Percentiles rank a stretch among this genome's conserved stretches.
phyloP scores from a whole-genome alignment of 306 rosid genomes.

The Dalbergia oliveri region DNA sequence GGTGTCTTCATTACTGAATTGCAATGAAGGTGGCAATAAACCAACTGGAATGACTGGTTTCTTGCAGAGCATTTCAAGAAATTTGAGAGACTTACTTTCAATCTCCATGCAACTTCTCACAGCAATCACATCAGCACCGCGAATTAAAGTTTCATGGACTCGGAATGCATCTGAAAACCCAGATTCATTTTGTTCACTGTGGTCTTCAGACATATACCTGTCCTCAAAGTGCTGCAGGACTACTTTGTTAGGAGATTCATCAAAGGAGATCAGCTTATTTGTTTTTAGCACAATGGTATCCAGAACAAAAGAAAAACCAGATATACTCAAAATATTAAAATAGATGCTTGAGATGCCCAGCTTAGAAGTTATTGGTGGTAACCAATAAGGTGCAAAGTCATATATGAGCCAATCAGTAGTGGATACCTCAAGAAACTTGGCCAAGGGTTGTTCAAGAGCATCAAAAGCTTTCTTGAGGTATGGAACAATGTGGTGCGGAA shows the following conservation, averaged over 20 bases:
- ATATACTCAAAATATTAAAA: neutral
- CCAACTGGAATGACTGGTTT: slow-evolving; percentile 54
- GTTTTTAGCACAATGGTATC: neutral
- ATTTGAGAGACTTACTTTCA: slow-evolving; percentile 37
- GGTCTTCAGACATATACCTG: neutral
- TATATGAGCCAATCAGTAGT: slow-evolving; percentile 31
- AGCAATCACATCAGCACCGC: slow-evolving; percentile 41
- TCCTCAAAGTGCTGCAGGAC: slow-evolving; percentile 29
- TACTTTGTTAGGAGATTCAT: neutral
- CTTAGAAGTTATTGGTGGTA: neutral
- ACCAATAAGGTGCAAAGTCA: slow-evolving; percentile 21
- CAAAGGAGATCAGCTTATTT: too few species aligned
- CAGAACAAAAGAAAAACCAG: rapidly evolving
- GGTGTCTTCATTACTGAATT: neutral
- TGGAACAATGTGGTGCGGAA: slow-evolving; percentile 5
- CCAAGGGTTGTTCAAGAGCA: slow-evolving; percentile 43
- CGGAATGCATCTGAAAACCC: slow-evolving; percentile 27
- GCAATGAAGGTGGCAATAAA: slow-evolving; percentile 33
- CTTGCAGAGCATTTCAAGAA: neutral
- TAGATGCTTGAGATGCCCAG: slow-evolving; percentile 2
- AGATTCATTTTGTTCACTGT: neutral
- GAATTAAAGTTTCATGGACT: rapidly evolving
- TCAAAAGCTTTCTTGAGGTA: slow-evolving; percentile 39
- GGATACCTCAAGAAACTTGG: slow-evolving; percentile 1
- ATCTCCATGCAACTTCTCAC: slow-evolving; percentile 50